Base-by-base conservation (phyloP, 495 filamentous ascomycete genomes). In the Sordaria brevicollis region DNA sequence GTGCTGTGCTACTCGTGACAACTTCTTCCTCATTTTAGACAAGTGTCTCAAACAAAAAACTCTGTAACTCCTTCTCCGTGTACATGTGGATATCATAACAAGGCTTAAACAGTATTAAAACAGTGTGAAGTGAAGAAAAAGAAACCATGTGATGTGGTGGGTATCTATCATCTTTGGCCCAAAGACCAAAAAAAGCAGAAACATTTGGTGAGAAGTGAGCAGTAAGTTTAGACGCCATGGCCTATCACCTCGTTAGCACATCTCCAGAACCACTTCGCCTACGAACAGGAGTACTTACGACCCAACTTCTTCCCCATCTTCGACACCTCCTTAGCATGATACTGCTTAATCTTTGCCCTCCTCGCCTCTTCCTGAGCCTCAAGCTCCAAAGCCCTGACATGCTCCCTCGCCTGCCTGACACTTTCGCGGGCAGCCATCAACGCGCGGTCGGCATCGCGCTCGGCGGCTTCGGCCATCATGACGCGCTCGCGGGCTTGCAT, bases 221-320 rank as follows among this genome's bases (percentile, higher is more conserved):
- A n/a, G 2, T 21, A 0, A 8, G 6, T 21, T 25, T 67, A 67
- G 9, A 36, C 13, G 35, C 37, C 66, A 34, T 67, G 37, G 13
- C 66, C 66, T 67, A 67, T 66, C 0, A 13, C 2, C 19, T 13
- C n/a, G 13, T 34, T 66, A 34, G 65, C 49, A 49, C n/a, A n/a
- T n/a, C n/a, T n/a, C n/a, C n/a, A n/a, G n/a, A n/a, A n/a, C 62
- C 62, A 65, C n/a, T n/a, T 13, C 5, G n/a, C 65, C 8, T 31
- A 13, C 1, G 43, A 65, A 31, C 6, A 54, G n/a, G 15, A 69
- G 38, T 25, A 83, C 87, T 76, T 83, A 89, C 89, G 85, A 34
- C 88, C 89, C 73, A 91, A 84, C 17, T 84, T 82, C 81, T 88
- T 86, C n/a, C 85, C 88, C 33, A 87, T 79, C 86, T 90, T 90